Conservation (phyloP, 352 stramenopile genomes). For the Plasmopara viticola region DNA sequence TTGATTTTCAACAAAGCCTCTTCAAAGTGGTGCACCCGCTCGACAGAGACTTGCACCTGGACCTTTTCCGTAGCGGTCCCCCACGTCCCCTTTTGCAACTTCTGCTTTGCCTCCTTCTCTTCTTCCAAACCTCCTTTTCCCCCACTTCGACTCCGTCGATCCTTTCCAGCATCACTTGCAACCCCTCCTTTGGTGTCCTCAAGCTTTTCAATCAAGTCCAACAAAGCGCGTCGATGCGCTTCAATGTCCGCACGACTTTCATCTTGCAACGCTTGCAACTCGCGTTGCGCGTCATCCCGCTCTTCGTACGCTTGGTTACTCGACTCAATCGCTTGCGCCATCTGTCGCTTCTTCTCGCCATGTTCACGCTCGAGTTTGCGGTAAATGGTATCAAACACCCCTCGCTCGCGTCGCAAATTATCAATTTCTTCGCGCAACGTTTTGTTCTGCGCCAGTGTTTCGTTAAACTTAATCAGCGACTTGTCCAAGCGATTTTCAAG, state of each 20-base stretch:
- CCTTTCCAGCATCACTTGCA: slow-evolving; percentile 19
- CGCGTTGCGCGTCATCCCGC: slow-evolving; percentile 90
- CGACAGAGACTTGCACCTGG: slow-evolving; percentile 82
- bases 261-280: slow-evolving; percentile 90
- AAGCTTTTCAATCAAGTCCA: slow-evolving; percentile 52
- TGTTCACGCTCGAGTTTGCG: slow-evolving; percentile 88
- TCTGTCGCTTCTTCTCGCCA: slow-evolving; percentile 93
- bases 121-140: slow-evolving; percentile 54
- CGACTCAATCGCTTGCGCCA: slow-evolving; percentile 93
- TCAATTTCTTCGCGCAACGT: slow-evolving; percentile 90
- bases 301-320: slow-evolving; percentile 94
- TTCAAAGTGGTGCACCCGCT: slow-evolving; percentile 93
- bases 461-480: slow-evolving; percentile 96
- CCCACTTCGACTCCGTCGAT: slow-evolving; percentile 17
- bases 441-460: slow-evolving; percentile 92
- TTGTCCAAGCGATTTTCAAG: slow-evolving; percentile 97
- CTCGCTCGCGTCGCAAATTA: slow-evolving; percentile 88
- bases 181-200: slow-evolving; percentile 46
- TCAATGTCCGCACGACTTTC: slow-evolving; percentile 84
- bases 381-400: slow-evolving; percentile 95
- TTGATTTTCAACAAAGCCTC: slow-evolving; percentile 94
- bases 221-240: slow-evolving; percentile 45
- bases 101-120: slow-evolving; percentile 63
- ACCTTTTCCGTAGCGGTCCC: slow-evolving; percentile 83
- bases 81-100: slow-evolving; percentile 73